Evolutionary conservation across 2,329 filamentous ascomycete genomes (phyloP), one percentile per base, ranked within the genome.

Genomic region (Plenodomus lindquistii): DNA sequence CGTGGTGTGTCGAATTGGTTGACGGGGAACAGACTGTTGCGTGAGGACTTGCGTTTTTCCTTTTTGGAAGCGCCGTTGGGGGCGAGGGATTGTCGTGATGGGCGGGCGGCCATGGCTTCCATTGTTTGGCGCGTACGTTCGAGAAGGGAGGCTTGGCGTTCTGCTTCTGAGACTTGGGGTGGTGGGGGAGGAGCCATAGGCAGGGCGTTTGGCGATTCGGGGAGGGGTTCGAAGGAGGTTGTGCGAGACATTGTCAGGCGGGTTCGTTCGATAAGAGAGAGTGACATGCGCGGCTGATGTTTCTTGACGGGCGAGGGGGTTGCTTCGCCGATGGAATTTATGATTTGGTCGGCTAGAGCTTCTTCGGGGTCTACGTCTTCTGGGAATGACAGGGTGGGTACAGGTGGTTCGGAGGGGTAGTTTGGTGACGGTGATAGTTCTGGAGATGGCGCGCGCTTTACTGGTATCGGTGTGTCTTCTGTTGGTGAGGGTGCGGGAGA

Each of bases 61-160:
- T 50, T 48, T 29, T 43, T 37, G n/a, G n/a, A n/a, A n/a, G n/a
- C n/a, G n/a, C 31, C 11, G 73, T 19, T 24, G 31, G 19, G 56
- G 21, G 40, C 53, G 31, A 54, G 55, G 19, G 54, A 61, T 17
- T 34, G 45, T 7, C 27, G 27, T 29, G 53, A 55, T 8, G 57
- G 60, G 2, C 62, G 55, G 1, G 83, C 80, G 40, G 57, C 47
- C 39, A 82, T 76, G 2, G 85, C 79, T 0, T 86, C 84, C 85
- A 96, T 93, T 16, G 89, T 91, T 44, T 91, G 79, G 16, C 88
- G 84, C 0, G 92, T 95, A 40, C 91, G 86, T 65, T 91, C 91
- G 3, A 87, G 81, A 29, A 72, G 60, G 0, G 86, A 76, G n/a
- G 62, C 47, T 52, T 62, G 62, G 11, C 52, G 62, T 45, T 77